phyloP scores from a whole-genome alignment of 306 rosid genomes.

The apple (Malus domestica) region ASM211411v1 NC_041802.1:28055501-28056000 shows the following conservation, averaged over 20 bases:
- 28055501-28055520: too few species aligned
- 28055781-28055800: too few species aligned
- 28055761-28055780: background rate
- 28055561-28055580: too few species aligned
- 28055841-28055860: background rate
- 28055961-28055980: too few species aligned
- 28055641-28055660: too few species aligned
- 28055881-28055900: background rate
- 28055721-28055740: too few species aligned
- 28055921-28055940: background rate
- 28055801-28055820: background rate
- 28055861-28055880: background rate
- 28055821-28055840: background rate
- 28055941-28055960: background rate
- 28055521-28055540: background rate
- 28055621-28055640: too few species aligned
- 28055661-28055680: too few species aligned
- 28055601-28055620: accelerated
- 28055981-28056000: too few species aligned
- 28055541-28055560: too few species aligned
- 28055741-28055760: background rate
- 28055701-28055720: accelerated
- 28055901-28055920: background rate
- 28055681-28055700: accelerated
- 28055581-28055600: accelerated